Evolutionary conservation across 495 filamentous ascomycete species (phyloP), one percentile per base, ranked within the genome.

Genomic region (Ascodesmis nigricans): DNA sequence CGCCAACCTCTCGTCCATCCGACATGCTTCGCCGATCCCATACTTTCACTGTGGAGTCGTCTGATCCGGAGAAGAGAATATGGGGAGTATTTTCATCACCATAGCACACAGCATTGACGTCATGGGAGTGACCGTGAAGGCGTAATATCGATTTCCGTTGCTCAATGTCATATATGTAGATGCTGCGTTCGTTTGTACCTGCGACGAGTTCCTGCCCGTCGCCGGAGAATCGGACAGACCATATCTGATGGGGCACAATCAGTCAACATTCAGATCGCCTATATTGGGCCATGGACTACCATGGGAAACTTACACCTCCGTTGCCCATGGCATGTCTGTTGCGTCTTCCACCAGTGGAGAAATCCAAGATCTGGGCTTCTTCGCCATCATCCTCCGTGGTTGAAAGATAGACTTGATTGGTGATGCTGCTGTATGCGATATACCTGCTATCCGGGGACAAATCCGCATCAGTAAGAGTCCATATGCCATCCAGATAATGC

Each of bases 21-120:
- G 71, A 78, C 70, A 97, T 76, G 38, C 72, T 80, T 13, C 87
- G 69, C 29, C 87, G 69, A 53, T 97, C 87, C 87, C 87, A 97
- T 2, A 97, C 83, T 47, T 92, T 90, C 38, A 95, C 67, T 15
- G 80, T 92, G 14, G 69, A 72, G 53, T 95, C 84, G 54, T 97
- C 87, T 2, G 83, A 92, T 23, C 87, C 87, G 5, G 87, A 93
- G 53, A 91, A 97, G 6, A 97, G 62, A 38, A 97, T 84, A 51
- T 97, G 84, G 2, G 87, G 87, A 0, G 81, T 91, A 11, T 67
- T 66, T 33, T 66, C 67, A 54, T 95, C 87, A 7, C 80, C 87
- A 48, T 84, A 95, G 53, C 84, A 93, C 1, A 97, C 87, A 14
- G 87, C 87, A 53, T 97, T 97, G 17, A 97, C 87, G 53, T 97